These are phyloP conservation scores for Prinsepia uniflora DNA, from an alignment of 306 rosid species.

Conservation along the genomic window DNA sequence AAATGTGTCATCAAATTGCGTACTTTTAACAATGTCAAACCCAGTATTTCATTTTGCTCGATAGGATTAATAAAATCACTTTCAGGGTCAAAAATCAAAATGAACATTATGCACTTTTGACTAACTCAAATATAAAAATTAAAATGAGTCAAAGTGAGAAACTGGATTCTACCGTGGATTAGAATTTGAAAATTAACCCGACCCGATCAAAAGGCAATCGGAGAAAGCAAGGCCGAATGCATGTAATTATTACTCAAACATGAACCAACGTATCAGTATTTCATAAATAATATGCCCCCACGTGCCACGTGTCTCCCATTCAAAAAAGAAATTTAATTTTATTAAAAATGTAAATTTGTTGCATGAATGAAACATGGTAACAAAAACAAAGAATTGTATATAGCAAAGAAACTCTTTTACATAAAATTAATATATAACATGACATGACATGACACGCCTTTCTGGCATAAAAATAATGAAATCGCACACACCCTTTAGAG, in stretches of 20 bases:
- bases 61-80: too few species aligned
- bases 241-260: neutral
- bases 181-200: too few species aligned
- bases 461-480: neutral
- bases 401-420: neutral
- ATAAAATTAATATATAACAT: neutral
- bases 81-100: too few species aligned
- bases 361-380: neutral
- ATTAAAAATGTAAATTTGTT: neutral
- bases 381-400: neutral
- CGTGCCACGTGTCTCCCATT: neutral
- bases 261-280: too few species aligned
- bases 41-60: too few species aligned
- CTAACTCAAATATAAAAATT: neutral
- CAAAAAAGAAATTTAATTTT: neutral
- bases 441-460: too few species aligned
- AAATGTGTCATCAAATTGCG: too few species aligned
- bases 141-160: neutral
- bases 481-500: neutral
- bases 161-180: neutral
- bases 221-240: neutral
- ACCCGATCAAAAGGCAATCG: neutral
- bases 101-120: neutral
- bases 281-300: too few species aligned
- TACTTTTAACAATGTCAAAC: too few species aligned